These are phyloP conservation scores for Claviceps digitariae DNA, from an alignment of 2,329 filamentous ascomycete species.

Conservation along the genomic window DNA sequence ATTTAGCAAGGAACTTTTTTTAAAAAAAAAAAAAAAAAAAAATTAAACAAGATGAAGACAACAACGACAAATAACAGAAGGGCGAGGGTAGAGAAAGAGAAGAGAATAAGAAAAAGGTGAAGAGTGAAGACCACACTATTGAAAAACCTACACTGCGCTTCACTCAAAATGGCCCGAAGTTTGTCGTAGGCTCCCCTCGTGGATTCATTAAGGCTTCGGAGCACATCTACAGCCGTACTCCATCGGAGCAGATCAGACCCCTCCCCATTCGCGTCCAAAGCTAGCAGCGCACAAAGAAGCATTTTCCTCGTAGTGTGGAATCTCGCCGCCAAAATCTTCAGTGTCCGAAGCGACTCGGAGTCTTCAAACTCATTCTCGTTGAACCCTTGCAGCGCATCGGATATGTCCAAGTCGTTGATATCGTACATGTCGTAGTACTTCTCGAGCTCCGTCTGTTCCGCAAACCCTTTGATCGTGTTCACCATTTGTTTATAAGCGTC, in stretches of 20 bases:
- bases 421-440: constrained; percentile 89
- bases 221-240: constrained; percentile 63
- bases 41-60: too few relatives aligned
- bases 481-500: constrained; percentile 60
- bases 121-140: too few relatives aligned
- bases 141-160: constrained; percentile 58
- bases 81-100: too few relatives aligned
- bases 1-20: too few relatives aligned
- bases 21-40: background rate
- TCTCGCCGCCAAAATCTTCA: constrained; percentile 71
- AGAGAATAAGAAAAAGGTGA: too few relatives aligned
- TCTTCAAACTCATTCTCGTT: constrained; percentile 61
- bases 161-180: constrained; percentile 55
- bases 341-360: constrained; percentile 58
- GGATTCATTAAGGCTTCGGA: constrained; percentile 49
- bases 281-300: constrained; percentile 76
- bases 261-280: constrained; percentile 70
- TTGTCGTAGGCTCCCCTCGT: constrained; percentile 51
- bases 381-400: constrained; percentile 53
- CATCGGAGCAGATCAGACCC: constrained; percentile 65
- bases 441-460: constrained; percentile 70
- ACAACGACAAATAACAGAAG: too few relatives aligned
- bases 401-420: constrained; percentile 58
- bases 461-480: constrained; percentile 53
- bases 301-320: constrained; percentile 72